Evolutionary conservation across 768 basidiomycete genomes (phyloP).

Genomic region (Boletellus sp.): DNA sequence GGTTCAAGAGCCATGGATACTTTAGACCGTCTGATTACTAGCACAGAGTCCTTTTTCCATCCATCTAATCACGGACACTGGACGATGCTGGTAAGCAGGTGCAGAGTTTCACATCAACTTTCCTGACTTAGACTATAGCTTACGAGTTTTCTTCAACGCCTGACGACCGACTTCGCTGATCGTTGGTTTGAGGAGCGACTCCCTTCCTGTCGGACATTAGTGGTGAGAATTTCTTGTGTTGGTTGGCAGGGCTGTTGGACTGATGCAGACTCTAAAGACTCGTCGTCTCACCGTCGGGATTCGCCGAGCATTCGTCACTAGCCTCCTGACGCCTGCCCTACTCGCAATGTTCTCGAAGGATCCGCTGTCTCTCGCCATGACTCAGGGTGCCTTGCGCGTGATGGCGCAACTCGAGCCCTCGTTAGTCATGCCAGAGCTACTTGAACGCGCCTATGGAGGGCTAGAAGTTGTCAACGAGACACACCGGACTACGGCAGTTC

Average conservation of each 20-base stretch:
- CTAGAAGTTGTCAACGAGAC: conserved; percentile 95
- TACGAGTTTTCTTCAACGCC: conserved; percentile 77
- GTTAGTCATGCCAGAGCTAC: conserved; percentile 83
- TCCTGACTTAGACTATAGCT: conserved; percentile 41
- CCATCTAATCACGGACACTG: conserved; percentile 89
- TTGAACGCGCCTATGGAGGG: conserved; percentile 88
- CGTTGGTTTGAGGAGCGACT: conserved; percentile 78
- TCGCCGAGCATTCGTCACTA: conserved; percentile 75
- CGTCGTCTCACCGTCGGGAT: conserved; percentile 79
- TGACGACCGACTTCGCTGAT: conserved; percentile 73
- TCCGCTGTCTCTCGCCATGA: conserved; percentile 69
- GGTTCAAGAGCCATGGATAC: conserved; percentile 89
- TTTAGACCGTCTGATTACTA: conserved; percentile 82
- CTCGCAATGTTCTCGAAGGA: conserved; percentile 92
- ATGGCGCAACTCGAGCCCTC: conserved; percentile 79
- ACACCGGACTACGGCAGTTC: conserved; percentile 86
- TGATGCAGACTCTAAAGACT: conserved; percentile 37
- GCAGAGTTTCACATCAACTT: background rate
- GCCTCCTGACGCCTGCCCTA: conserved; percentile 80
- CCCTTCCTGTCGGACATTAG: conserved; percentile 73
- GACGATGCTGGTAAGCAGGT: conserved; percentile 42
- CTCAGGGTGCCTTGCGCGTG: conserved; percentile 73
- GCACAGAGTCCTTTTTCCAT: conserved; percentile 93
- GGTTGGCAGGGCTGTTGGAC: background rate
- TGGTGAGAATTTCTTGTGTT: conserved; percentile 34